A percentile compares a stretch with the other conserved stretches of the same genome.
Evolutionary conservation across 2,329 filamentous ascomycete genomes (phyloP).

Genomic region (Phyllachora maydis): DNA sequence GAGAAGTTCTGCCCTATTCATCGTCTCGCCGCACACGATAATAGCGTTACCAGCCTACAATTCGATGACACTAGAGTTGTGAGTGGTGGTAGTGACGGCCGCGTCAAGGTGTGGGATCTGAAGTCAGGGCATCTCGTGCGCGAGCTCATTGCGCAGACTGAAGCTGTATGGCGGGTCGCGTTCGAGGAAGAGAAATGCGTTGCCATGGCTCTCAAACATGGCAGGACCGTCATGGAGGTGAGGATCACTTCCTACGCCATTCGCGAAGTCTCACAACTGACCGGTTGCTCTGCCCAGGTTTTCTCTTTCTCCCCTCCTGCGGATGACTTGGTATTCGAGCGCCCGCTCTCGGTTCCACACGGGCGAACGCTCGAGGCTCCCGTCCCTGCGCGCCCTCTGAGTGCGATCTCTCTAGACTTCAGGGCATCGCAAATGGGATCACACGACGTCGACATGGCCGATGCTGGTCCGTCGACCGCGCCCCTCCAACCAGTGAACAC

Average conservation of each 20-base stretch:
- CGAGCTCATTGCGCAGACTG: constrained; percentile 76
- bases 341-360: constrained; percentile 27
- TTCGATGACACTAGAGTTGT: constrained; percentile 94
- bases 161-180: constrained; percentile 92
- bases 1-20: constrained; percentile 84
- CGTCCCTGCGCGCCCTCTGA: constrained; percentile 24
- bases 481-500: constrained; percentile 23
- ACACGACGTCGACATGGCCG: constrained; percentile 33
- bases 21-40: constrained; percentile 86
- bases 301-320: constrained; percentile 89
- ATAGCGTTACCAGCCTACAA: constrained; percentile 92
- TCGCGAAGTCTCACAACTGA: no score
- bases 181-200: constrained; percentile 98
- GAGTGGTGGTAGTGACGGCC: constrained; percentile 88
- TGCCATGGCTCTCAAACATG: constrained; percentile 70
- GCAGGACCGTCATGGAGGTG: constrained; percentile 94
- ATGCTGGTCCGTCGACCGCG: constrained; percentile 32
- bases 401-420: constrained; percentile 25
- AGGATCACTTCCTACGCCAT: constrained; percentile 11
- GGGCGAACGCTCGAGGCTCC: constrained; percentile 16
- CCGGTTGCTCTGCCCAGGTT: constrained; percentile 48
- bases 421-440: constrained; percentile 12
- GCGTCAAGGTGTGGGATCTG: constrained; percentile 96
- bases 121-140: constrained; percentile 79
- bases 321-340: constrained; percentile 36